Base-by-base conservation (phyloP, 768 basidiomycete genomes). In the Termitomyces sp. region DNA sequence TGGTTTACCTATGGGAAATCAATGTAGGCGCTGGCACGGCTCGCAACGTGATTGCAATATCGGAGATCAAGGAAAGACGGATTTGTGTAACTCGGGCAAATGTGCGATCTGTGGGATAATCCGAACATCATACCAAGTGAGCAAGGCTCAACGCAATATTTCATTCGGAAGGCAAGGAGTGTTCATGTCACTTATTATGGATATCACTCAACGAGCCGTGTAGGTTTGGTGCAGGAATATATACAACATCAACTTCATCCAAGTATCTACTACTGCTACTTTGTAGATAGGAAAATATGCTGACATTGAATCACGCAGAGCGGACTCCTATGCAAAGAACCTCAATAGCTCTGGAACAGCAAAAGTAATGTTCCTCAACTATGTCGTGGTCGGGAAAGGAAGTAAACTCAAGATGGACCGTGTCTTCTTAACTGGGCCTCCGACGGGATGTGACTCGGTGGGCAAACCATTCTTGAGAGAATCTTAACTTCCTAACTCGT, bases 21-120 rank as follows among this genome's bases (percentile, higher is more conserved):
- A 87, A 68, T 84, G 86, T 61, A 81, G 87, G 36, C 80, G 87
- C n/a, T 89, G 86, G 86, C 87, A 89, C 65, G 87, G 87, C 24
- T 88, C 87, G 7, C 77, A 77, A 42, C 76, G 87, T 14, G 76
- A 80, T 47, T 88, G 87, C 69, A 80, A 77, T 51, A 67, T 88
- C 1, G 86, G 86, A 12, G 85, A 88, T 64, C 80, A 77, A 35
- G 85, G 85, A 10, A 77, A 82, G 40, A 74, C 77, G 4, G 72
- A 72, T 42, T 75, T 83, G 35, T 88, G 87, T 66, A 66, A 77
- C 18, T 79, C 82, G 6, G 47, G 73, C 2, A 78, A 75, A 8
- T 88, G 87, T 63, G 80, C 83, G 1, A 72, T 88, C 35, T 88
- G 87, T 60, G 77, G 73, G 50, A 87, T 88, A 62, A 73, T 87